Conservation (phyloP, 2,329 filamentous ascomycete species). For the Trichophyton benhamiae region DNA sequence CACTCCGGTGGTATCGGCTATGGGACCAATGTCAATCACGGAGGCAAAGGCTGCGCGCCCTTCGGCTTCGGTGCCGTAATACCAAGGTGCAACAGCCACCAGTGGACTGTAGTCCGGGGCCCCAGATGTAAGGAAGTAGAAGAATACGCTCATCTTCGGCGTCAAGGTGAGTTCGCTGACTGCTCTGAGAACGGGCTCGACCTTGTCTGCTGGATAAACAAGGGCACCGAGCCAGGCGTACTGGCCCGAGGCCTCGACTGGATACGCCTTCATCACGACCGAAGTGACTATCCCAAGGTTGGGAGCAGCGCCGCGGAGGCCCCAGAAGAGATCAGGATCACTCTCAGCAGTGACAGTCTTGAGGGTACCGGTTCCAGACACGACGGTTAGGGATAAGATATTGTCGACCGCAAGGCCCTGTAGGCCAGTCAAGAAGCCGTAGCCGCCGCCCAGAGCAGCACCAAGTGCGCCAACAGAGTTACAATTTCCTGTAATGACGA, state of each 20-base stretch:
- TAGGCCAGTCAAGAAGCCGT: constrained; percentile 43
- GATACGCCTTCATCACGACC: constrained; percentile 17
- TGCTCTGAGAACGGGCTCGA: background rate
- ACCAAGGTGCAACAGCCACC: background rate
- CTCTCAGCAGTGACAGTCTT: constrained; percentile 24
- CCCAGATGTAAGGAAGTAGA: background rate
- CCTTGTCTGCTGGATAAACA: background rate
- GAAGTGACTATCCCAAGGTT: constrained; percentile 48
- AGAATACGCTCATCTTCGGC: background rate
- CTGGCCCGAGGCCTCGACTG: background rate
- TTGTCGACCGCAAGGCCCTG: constrained; percentile 45
- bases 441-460: constrained; percentile 46
- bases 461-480: constrained; percentile 40
- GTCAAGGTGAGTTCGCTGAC: background rate
- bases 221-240: background rate
- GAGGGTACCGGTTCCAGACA: constrained; percentile 39
- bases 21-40: background rate
- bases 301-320: constrained; percentile 44
- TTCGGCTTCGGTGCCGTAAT: background rate
- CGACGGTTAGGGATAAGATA: constrained; percentile 40
- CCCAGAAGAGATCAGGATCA: constrained; percentile 45
- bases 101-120: background rate
- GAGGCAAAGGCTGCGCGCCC: background rate
- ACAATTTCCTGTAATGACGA: constrained; percentile 34
- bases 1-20: background rate